A percentile compares a stretch with the other conserved stretches of the same genome.
Conservation (phyloP, 1,139 yeast species). For the Taiozyma onychis region DNA sequence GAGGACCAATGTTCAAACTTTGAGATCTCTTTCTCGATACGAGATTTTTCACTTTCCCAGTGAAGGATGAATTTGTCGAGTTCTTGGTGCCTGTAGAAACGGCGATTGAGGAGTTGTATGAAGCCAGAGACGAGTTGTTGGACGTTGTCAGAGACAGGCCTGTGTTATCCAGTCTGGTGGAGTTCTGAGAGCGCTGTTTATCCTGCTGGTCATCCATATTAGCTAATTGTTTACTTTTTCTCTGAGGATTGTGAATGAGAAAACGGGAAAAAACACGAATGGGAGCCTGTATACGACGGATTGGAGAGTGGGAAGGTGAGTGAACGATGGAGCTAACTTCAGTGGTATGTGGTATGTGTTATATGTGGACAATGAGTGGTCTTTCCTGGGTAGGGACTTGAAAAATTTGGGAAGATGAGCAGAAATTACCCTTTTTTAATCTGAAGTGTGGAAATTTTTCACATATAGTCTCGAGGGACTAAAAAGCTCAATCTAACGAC, state of each 20-base stretch:
- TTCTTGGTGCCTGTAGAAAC: conserved; percentile 14
- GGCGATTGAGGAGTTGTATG: conserved; percentile 17
- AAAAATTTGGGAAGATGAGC: not conserved
- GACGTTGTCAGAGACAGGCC: conserved; percentile 12
- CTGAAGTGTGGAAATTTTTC: not conserved
- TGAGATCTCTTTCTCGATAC: conserved; percentile 19
- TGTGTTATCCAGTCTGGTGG: conserved; percentile 7
- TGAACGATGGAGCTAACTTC: not conserved
- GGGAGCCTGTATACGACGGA: not conserved
- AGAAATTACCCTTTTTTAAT: not conserved
- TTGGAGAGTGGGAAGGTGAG: too few relatives aligned
- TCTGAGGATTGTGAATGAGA: not conserved
- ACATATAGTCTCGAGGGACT: not conserved
- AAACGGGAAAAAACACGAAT: not conserved
- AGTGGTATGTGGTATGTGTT: not conserved
- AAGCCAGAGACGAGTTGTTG: conserved; percentile 17
- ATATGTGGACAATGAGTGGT: not conserved
- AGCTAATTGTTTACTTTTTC: not conserved
- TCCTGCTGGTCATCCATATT: not conserved
- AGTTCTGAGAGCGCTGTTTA: not conserved
- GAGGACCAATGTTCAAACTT: conserved; percentile 8
- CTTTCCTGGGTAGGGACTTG: not conserved
- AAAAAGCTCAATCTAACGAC: not conserved
- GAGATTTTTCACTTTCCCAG: conserved; percentile 7
- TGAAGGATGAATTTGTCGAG: conserved; percentile 8